Evolutionary conservation across 768 basidiomycete genomes (phyloP).

Genomic region (Hortiboletus flavorubellus): DNA sequence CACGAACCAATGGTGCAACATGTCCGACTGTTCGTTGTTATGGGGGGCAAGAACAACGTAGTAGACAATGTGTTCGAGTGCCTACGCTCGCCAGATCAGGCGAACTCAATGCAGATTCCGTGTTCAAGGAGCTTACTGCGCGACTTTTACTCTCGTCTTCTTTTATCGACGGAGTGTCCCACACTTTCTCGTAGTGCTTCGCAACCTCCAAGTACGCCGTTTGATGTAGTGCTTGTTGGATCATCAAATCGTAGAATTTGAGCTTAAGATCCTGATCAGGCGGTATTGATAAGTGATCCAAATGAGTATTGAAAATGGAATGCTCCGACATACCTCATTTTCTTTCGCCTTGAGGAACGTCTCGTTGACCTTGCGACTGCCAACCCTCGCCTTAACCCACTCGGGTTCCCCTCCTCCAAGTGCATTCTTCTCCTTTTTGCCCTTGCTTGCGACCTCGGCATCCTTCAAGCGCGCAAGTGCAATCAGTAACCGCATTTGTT

Average conservation of each 20-base stretch:
- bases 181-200: slow-evolving; percentile 93
- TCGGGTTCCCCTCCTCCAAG: slow-evolving; percentile 77
- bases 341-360: slow-evolving; percentile 85
- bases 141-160: slow-evolving; percentile 73
- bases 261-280: slow-evolving; percentile 84
- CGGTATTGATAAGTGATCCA: background rate
- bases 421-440: slow-evolving; percentile 52
- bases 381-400: slow-evolving; percentile 91
- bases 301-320: background rate
- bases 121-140: slow-evolving; percentile 43
- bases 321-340: slow-evolving; percentile 64
- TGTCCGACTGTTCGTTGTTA: slow-evolving; percentile 96
- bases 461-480: slow-evolving; percentile 77
- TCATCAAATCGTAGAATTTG: slow-evolving; percentile 95
- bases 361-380: slow-evolving; percentile 91
- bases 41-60: slow-evolving; percentile 92
- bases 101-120: background rate
- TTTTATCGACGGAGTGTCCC: slow-evolving; percentile 95
- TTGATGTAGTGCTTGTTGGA: slow-evolving; percentile 85
- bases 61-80: slow-evolving; percentile 91
- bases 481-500: slow-evolving; percentile 92
- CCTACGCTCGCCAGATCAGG: slow-evolving; percentile 42
- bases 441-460: slow-evolving; percentile 53
- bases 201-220: slow-evolving; percentile 89
- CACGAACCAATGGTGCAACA: slow-evolving; percentile 82